phyloP scores from a whole-genome alignment of 306 rosid genomes.

The Cercis canadensis region DNA sequence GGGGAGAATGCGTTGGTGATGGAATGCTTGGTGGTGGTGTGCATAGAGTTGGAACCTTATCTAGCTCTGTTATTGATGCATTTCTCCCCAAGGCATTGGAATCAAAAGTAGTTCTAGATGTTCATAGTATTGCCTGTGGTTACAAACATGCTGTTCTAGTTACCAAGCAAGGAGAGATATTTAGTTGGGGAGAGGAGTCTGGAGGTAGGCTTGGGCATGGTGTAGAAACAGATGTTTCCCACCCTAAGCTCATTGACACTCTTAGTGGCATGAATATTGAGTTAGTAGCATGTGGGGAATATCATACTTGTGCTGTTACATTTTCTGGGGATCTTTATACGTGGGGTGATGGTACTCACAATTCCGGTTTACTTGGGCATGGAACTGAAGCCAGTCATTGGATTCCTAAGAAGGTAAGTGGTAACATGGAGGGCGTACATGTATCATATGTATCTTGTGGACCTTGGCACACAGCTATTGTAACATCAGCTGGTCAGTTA shows the following conservation, averaged over 20 bases:
- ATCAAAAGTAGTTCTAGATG: constrained; percentile 85
- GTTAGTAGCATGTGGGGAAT: constrained; percentile 91
- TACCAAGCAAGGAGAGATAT: constrained; percentile 90
- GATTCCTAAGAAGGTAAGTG: constrained; percentile 85
- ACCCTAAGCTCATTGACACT: constrained; percentile 74
- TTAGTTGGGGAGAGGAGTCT: constrained; percentile 95
- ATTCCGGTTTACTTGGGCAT: constrained; percentile 83
- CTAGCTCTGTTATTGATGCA: constrained; percentile 69
- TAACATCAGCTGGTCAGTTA: constrained; percentile 85
- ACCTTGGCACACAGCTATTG: constrained; percentile 93
- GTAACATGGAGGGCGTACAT: constrained; percentile 73
- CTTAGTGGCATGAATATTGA: constrained; percentile 79
- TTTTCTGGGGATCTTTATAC: constrained; percentile 91
- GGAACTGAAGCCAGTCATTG: constrained; percentile 85
- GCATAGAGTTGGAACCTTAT: constrained; percentile 61
- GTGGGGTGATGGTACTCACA: constrained; percentile 89
- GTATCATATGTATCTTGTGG: constrained; percentile 88
- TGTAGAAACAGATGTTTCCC: constrained; percentile 73
- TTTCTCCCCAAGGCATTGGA: constrained; percentile 87
- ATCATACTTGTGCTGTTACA: constrained; percentile 93
- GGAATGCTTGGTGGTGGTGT: constrained; percentile 82
- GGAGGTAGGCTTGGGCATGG: constrained; percentile 99
- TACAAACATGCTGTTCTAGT: constrained; percentile 78
- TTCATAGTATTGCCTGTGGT: constrained; percentile 89
- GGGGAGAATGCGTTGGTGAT: constrained; percentile 83